Conservation (phyloP, 176 grass and related monocot genomes). For the Musa troglodytarum region DNA sequence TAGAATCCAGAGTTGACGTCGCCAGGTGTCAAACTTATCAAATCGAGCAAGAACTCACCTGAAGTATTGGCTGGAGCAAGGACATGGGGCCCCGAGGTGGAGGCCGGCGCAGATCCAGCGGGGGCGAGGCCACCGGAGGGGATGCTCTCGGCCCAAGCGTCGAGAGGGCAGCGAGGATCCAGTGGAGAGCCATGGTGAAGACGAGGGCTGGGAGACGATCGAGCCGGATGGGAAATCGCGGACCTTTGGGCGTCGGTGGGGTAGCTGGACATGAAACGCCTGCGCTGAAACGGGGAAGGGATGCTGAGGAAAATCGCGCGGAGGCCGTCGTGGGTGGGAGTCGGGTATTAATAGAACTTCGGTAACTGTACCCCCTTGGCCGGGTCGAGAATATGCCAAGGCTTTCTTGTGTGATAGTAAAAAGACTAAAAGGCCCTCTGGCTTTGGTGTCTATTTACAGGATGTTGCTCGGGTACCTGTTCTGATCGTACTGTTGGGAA, state of each 20-base stretch:
- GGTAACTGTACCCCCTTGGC: background rate
- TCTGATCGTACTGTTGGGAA: too few relatives aligned
- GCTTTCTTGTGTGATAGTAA: too few relatives aligned
- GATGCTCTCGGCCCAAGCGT: slow-evolving; percentile 16
- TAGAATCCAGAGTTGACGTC: background rate
- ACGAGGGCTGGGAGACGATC: slow-evolving; percentile 18
- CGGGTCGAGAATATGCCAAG: background rate
- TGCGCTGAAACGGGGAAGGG: background rate
- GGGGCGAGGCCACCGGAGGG: slow-evolving; percentile 2
- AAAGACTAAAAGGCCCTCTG: too few relatives aligned
- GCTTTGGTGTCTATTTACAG: too few relatives aligned
- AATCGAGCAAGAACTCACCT: slow-evolving; percentile 23
- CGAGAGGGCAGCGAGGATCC: slow-evolving; percentile 20
- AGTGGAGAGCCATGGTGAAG: slow-evolving; percentile 44
- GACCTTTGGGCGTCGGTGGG: slow-evolving; percentile 19
- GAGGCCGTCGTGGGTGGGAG: too few relatives aligned
- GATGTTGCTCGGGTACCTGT: too few relatives aligned
- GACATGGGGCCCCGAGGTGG: background rate
- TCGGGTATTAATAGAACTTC: background rate
- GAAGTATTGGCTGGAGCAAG: slow-evolving; percentile 1
- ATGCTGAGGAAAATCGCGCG: background rate
- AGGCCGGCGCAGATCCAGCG: background rate
- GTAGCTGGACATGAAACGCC: slow-evolving; percentile 26
- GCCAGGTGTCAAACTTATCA: background rate
- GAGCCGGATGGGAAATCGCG: slow-evolving; percentile 4